Conservation (phyloP, 225 moss, liverwort and hornwort genomes). For the Marchantia paleacea region DNA sequence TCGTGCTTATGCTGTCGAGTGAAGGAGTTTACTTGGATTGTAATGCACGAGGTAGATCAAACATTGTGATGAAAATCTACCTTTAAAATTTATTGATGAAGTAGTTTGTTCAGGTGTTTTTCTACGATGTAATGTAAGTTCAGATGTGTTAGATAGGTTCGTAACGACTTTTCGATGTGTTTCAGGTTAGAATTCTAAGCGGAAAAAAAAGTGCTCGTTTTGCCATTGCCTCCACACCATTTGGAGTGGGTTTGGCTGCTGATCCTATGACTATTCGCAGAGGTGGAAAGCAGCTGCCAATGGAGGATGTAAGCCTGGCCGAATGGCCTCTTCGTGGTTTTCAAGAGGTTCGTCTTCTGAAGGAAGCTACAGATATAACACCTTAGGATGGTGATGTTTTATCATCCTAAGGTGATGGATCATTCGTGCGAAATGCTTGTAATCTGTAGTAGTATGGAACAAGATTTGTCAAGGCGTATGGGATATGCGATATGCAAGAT, state of each 20-base stretch:
- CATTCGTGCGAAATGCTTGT: background rate
- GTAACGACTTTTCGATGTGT: conserved; percentile 28
- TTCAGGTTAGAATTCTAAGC: conserved; percentile 72
- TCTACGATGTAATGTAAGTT: background rate
- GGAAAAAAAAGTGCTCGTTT: conserved; percentile 49
- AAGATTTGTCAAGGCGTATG: background rate
- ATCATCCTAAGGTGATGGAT: background rate
- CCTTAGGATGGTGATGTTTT: background rate
- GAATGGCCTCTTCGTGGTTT: conserved; percentile 89
- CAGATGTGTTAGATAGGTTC: background rate
- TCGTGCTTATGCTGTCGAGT: background rate
- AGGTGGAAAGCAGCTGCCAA: conserved; percentile 67
- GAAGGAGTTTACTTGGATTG: too few relatives aligned
- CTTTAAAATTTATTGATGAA: too few relatives aligned
- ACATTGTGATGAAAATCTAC: too few relatives aligned
- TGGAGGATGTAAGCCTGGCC: conserved; percentile 88
- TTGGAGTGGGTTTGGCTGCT: conserved; percentile 83
- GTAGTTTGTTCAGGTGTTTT: background rate
- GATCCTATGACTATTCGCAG: conserved; percentile 81
- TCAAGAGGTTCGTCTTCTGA: conserved; percentile 60
- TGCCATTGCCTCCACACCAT: conserved; percentile 69
- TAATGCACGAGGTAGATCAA: background rate
- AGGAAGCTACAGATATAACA: background rate
- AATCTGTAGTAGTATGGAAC: background rate
- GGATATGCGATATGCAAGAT: background rate